Conservation (phyloP, 345 rosid species). For the Lenwebbia sp. region DNA sequence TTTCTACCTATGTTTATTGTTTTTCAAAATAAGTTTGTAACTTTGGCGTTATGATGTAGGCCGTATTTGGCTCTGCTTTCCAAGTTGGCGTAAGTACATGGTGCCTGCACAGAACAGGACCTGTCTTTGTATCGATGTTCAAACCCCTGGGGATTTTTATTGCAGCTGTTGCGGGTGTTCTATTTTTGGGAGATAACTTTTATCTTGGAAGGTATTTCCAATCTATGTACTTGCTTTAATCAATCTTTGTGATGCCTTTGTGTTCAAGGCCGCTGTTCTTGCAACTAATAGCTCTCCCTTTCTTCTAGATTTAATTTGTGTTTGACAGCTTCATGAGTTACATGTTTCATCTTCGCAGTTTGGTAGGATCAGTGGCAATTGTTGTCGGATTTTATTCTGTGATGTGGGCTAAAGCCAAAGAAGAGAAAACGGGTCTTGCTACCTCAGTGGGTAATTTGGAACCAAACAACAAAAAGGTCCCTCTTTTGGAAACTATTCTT, state of each 20-base stretch:
- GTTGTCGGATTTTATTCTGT: constrained; percentile 40
- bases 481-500: constrained; percentile 21
- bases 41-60: background rate
- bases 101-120: constrained; percentile 54
- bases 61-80: constrained; percentile 14
- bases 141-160: constrained; percentile 53
- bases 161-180: constrained; percentile 33
- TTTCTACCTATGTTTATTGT: background rate
- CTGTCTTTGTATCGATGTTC: constrained; percentile 60
- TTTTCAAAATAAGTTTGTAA: background rate
- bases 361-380: constrained; percentile 40
- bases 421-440: constrained; percentile 10
- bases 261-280: background rate
- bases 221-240: background rate
- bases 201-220: constrained; percentile 43
- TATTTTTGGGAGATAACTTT: constrained; percentile 37
- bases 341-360: constrained; percentile 13
- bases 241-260: background rate
- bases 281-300: background rate
- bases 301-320: background rate
- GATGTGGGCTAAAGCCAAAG: constrained; percentile 50
- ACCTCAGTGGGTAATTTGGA: background rate
- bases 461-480: constrained; percentile 17
- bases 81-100: constrained; percentile 49
- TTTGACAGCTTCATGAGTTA: background rate